Evolutionary conservation across 2,329 filamentous ascomycete species (phyloP), one percentile per base, ranked within the genome.

Genomic region (Metarhizium sp.): DNA sequence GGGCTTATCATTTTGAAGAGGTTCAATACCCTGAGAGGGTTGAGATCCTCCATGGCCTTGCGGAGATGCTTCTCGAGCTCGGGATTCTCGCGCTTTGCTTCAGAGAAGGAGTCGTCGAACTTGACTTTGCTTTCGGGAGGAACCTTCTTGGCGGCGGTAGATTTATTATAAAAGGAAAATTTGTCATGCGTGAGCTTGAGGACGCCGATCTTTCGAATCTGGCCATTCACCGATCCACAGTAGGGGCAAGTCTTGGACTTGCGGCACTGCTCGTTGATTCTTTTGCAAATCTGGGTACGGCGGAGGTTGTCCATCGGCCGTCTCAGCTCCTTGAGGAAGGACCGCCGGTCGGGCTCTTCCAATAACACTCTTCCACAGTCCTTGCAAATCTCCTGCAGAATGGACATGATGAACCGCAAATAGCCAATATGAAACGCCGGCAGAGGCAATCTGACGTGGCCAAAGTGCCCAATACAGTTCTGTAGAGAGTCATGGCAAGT

Each of bases 361-460:
- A 99, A 80, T 55, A 99, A 74, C 6, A 97, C 87, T 59, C 82
- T 82, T 29, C 90, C 89, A 68, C 94, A 99, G 66, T 92, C 73
- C 67, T 96, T 99, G 84, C 94, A 99, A 61, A 99, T 95, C 66
- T 94, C 88, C 69, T 97, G 92, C 29, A 99, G 78, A 55, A 96
- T 92, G 48, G 86, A 86, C 67, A 95, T 92, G 60, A 94, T 90
- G 69, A 95, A 91, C 68, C 91, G 94, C 64, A 99, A 82, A 68
- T 96, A 99, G 42, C 94, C 94, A 61, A 97, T 91, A 68, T 99
- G 94, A 67, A 97, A 97, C 47, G 88, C 90, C 4, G 94, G 94
- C 52, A 99, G 77, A 1, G 92, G 90, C 14, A 99, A 81, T 65
- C 89, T 85, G 64, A 99, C 88, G 71, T 96, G 87, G 50, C 94